Percentiles rank a stretch among this genome's conserved stretches.
phyloP scores from a whole-genome alignment of 805 yeast genomes.

The Blastobotrys mokoenaii region DNA sequence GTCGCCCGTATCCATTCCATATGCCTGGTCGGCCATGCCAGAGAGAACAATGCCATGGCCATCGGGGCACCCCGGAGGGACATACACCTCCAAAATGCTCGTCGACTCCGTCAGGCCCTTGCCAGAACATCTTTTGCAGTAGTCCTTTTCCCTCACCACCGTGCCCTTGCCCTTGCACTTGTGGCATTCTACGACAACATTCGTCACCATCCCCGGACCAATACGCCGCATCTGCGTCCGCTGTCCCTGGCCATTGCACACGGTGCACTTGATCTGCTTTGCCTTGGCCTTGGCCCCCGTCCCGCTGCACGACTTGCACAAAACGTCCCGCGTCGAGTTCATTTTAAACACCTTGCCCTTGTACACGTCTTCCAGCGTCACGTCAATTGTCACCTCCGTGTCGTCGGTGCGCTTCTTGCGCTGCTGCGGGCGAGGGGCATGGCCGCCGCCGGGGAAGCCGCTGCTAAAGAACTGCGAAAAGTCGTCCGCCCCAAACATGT shows the following conservation, averaged over 20 bases:
- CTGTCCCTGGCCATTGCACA: slow-evolving; percentile 68
- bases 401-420: slow-evolving; percentile 42
- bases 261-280: slow-evolving; percentile 44
- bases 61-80: slow-evolving; percentile 60
- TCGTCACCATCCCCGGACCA: slow-evolving; percentile 69
- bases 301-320: slow-evolving; percentile 71
- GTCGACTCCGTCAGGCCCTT: slow-evolving; percentile 51
- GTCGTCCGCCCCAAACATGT: slow-evolving; percentile 59
- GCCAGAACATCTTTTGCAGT: slow-evolving; percentile 73
- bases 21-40: slow-evolving; percentile 69
- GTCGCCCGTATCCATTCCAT: slow-evolving; percentile 71
- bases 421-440: slow-evolving; percentile 4
- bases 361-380: slow-evolving; percentile 66
- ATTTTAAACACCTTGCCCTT: slow-evolving; percentile 75
- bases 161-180: slow-evolving; percentile 68
- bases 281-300: slow-evolving; percentile 63
- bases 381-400: slow-evolving; percentile 55
- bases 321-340: slow-evolving; percentile 58
- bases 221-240: slow-evolving; percentile 52
- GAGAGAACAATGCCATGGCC: slow-evolving; percentile 53
- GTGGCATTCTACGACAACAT: slow-evolving; percentile 51
- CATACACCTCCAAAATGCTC: slow-evolving; percentile 66
- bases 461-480: slow-evolving; percentile 33
- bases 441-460: slow-evolving; percentile 3
- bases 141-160: slow-evolving; percentile 52